phyloP scores from a whole-genome alignment of 2,329 filamentous ascomycete species.

The Amauroascus niger region DNA sequence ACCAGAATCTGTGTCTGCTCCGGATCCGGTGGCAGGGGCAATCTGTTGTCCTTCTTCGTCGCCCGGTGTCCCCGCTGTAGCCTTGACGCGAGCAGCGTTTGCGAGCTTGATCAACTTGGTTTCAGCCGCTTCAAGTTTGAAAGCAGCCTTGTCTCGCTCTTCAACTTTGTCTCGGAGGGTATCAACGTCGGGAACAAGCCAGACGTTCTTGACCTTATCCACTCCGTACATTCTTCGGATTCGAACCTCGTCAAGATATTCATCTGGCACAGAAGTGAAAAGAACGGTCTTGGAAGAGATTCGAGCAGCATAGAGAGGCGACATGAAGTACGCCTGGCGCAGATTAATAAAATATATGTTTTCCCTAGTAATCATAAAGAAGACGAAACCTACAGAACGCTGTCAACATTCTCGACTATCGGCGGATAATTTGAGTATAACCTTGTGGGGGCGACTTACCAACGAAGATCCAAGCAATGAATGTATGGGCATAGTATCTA shows the following conservation, averaged over 20 bases:
- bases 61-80: conserved; percentile 48
- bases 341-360: conserved; percentile 86
- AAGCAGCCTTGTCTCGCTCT: conserved; percentile 67
- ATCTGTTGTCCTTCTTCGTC: conserved; percentile 26
- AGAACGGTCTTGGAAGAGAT: conserved; percentile 86
- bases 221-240: conserved; percentile 68
- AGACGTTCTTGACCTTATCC: conserved; percentile 70
- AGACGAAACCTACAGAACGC: conserved; percentile 53
- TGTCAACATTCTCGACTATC: too few species aligned
- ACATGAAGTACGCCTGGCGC: conserved; percentile 82
- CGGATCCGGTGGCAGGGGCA: conserved; percentile 34
- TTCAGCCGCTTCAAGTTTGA: conserved; percentile 77
- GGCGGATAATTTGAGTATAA: too few species aligned
- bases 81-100: conserved; percentile 61
- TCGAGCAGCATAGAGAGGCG: conserved; percentile 70
- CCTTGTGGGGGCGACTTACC: conserved; percentile 28
- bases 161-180: conserved; percentile 72
- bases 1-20: conserved; percentile 57
- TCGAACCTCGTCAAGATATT: conserved; percentile 67
- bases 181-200: conserved; percentile 68
- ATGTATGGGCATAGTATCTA: conserved; percentile 71
- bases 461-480: conserved; percentile 73
- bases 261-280: conserved; percentile 70
- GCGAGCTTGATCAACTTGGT: conserved; percentile 72
- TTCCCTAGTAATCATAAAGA: conserved; percentile 80